Base-by-base conservation (phyloP, 139 green algal genomes). In the Pseudopediastrum boryanum region DNA sequence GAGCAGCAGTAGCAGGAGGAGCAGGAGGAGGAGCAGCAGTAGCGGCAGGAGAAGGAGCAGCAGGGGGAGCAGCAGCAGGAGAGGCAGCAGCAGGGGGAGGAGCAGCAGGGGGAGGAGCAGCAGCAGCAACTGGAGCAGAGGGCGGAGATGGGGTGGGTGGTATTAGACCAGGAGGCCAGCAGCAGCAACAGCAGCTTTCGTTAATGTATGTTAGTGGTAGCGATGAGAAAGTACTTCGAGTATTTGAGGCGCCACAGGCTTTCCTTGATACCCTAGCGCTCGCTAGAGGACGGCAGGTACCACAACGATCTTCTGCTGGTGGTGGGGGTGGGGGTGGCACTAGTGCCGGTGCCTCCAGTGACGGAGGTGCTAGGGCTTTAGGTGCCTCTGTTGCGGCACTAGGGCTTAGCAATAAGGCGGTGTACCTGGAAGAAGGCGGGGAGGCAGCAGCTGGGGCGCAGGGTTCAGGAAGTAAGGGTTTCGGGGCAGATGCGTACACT, bases 191-290 rank as follows among this genome's bases (percentile, higher is more conserved):
- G 5, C 35, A 33, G 2, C 61, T 79, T 56, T 65, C 67, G n/a
- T 46, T 77, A 50, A 56, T 85, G 19, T 98, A 94, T 52, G 93
- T 90, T 23, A 91, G 86, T 48, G 93, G 93, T 25, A 90, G 89
- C 13, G 96, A 99, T 80, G 96, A 99, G 85, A 99, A 99, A 87
- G 94, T 98, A 48, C 65, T 98, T 16, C 89, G 96, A 1, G 92
- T 98, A 25, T 94, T 99, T 61, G 85, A 95, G 80, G 93, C 92
- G 8, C 95, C 96, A 0, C 78, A 83, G 51, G 82, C 77, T 6
- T 92, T 90, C 54, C 41, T 89, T 3, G 75, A 90, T 56, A 84
- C 85, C 2, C 84, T 92, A 13, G 77, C 80, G 8, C 52, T 84
- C 31, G 85, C 85, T 0, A 39, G 79, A 10, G 77, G 81, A 4